Percentiles rank a stretch among this genome's conserved stretches.
Evolutionary conservation across 176 grass and related monocot genomes (phyloP).

Genomic region (Urochloa ruziziensis): DNA sequence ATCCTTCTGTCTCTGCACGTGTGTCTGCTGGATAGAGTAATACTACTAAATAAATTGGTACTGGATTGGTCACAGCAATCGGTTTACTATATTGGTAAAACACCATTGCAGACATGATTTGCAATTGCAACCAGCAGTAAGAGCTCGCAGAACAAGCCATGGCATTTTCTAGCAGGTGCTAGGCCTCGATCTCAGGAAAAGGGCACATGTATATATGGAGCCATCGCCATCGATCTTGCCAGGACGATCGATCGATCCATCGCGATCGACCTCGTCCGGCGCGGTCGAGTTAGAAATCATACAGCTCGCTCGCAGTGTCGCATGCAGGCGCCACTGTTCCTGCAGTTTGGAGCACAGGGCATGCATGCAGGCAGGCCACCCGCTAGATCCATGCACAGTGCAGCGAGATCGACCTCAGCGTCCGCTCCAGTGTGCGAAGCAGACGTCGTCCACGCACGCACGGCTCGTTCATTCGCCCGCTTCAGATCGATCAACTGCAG

Average conservation of each 20-base stretch:
- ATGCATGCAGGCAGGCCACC: background rate
- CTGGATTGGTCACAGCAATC: too few species aligned
- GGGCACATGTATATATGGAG: too few species aligned
- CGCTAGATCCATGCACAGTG: constrained; percentile 19
- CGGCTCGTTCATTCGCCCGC: background rate
- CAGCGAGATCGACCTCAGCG: background rate
- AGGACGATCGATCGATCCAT: background rate
- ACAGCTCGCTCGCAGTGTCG: background rate
- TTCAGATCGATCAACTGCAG: background rate
- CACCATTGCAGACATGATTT: too few species aligned
- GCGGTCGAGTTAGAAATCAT: background rate
- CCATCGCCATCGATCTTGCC: background rate
- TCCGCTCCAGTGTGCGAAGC: background rate
- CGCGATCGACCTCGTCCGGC: background rate
- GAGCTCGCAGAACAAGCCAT: too few species aligned
- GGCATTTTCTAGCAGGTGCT: background rate
- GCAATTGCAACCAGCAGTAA: too few species aligned
- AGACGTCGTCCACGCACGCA: background rate
- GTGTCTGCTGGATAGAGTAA: too few species aligned
- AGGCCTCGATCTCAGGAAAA: too few species aligned
- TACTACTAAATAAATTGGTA: too few species aligned
- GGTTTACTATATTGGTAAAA: too few species aligned
- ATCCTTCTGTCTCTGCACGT: too few species aligned
- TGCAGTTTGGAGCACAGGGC: background rate
- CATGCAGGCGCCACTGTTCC: background rate